Base-by-base conservation (phyloP, 2,329 filamentous ascomycete genomes). In the Cladobotryum mycophilum region DNA sequence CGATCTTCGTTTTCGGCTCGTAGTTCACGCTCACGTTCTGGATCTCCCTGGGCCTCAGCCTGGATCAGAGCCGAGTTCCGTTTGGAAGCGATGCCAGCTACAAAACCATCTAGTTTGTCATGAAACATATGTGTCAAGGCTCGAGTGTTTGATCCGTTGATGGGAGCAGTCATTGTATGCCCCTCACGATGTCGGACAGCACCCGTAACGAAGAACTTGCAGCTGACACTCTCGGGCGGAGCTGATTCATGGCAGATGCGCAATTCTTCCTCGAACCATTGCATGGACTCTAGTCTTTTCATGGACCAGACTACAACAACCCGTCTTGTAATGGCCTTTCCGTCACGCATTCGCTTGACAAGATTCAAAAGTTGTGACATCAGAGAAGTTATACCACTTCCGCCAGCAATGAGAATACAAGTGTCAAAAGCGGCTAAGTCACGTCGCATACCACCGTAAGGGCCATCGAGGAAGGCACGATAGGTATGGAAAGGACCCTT, bases 251-350 rank as follows among this genome's bases (percentile, higher is more conserved):
- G 82, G 70, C 92, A 96, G 61, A 96, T 95, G 44, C 90, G 82
- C 52, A 96, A 76, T 67, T 96, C 92, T 69, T 96, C 91, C 57
- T 89, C 88, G 76, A 96, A 97, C 92, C 92, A 97, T 65, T 96
- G 89, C 84, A 97, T 89, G 1, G 89, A 89, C 67, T 96, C 92
- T 13, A 93, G 83, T 50, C 88, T 82, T 69, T 93, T 95, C 58
- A 96, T 75, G 5, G 91, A 84, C 92, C 92, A 97, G n/a, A 97
- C 81, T 1, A 97, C 88, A 14, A 93, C 86, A 5, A 97, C 86
- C 56, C 86, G 88, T 65, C 87, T 89, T 2, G 91, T 96, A 41
- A 96, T 89, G 34, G 92, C 91, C 68, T 96, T 96, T 45, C 89
- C 88, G 63, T 96, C 91, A 53, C 90, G 84, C 86, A 97, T 96